Evolutionary conservation across 768 basidiomycete species (phyloP), one percentile per base, ranked within the genome.

Genomic region (Tricholoma sp.): DNA sequence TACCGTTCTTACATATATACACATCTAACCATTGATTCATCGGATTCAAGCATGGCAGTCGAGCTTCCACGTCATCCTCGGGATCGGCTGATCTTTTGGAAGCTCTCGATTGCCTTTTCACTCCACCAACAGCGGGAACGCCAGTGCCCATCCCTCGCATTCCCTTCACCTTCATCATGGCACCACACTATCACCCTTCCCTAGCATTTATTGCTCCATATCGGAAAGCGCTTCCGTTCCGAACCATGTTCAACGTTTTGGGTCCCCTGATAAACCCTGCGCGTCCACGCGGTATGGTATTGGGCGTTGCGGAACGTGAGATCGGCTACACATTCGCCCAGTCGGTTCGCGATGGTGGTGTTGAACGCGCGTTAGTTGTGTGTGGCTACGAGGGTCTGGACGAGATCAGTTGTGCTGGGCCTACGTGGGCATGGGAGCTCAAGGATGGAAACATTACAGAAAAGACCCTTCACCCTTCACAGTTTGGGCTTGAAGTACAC

Each of bases 261-360:
- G 95, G 97, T 0, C 97, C 96, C 0, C 80, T 98, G 37, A 88
- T 96, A 72, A 98, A 96, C 71, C 97, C 96, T 2, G 87, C 91
- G 0, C 74, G 77, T 8, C 96, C 97, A 2, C 79, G 78, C 3
- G 88, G 92, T 2, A 94, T 98, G 89, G 83, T 98, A 4, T 78
- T 98, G 36, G 96, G 96, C 44, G 88, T 99, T 33, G 89, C 94
- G 8, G 87, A 86, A 57, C 84, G 75, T 49, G 84, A 85, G 63
- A 82, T 99, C 20, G 96, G 95, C 0, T 69, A 74, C 6, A 85
- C 90, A 0, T 98, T 96, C 65, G 94, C 90, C 0, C 74, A 83
- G 50, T 88, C 88, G 2, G 72, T 96, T 28, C 73, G 74, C 7
- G 81, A 90, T 20, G 80, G 85, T 17, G 89, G 89, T 13, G 91